A percentile compares a stretch with the other conserved stretches of the same genome.
phyloP scores from a whole-genome alignment of 805 yeast species.

The Candida multigemmis region DNA sequence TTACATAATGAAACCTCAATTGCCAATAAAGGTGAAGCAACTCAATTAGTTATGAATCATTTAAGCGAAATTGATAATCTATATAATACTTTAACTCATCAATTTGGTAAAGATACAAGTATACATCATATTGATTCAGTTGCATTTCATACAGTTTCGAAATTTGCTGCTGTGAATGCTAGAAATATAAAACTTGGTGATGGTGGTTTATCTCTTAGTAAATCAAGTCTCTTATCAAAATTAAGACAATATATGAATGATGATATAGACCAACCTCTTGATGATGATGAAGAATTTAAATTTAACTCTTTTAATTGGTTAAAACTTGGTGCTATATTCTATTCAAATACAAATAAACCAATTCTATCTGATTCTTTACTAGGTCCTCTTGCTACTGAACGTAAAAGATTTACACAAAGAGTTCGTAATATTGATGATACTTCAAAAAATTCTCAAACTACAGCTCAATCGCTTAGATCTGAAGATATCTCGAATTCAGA shows the following conservation, averaged over 20 bases:
- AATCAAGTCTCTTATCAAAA: conserved; percentile 36
- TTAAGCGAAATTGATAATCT: conserved; percentile 37
- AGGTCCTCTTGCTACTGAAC: conserved; percentile 63
- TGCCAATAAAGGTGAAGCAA: conserved; percentile 52
- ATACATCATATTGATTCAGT: conserved; percentile 46
- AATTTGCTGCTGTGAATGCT: conserved; percentile 56
- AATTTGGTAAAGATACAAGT: conserved; percentile 3
- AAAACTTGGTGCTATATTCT: conserved; percentile 43
- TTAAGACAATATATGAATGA: conserved; percentile 19
- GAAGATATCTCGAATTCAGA: conserved; percentile 41
- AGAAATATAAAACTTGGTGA: conserved; percentile 52
- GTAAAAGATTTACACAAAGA: conserved; percentile 29
- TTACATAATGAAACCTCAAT: conserved; percentile 33
- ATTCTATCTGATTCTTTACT: conserved; percentile 50
- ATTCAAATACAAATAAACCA: conserved; percentile 37
- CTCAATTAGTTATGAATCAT: conserved; percentile 35
- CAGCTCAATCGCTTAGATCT: conserved; percentile 48
- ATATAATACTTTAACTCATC: conserved; percentile 25
- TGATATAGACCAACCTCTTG: conserved; percentile 7
- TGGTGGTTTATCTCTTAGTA: conserved; percentile 39
- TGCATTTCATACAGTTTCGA: conserved; percentile 50
- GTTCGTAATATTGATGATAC: conserved; percentile 34
- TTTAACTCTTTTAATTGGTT: conserved; percentile 52
- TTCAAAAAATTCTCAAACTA: conserved; percentile 27
- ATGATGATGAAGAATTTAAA: conserved; percentile 6